phyloP scores from a whole-genome alignment of 805 yeast species.

The Wickerhamiella sergipiensis region DNA sequence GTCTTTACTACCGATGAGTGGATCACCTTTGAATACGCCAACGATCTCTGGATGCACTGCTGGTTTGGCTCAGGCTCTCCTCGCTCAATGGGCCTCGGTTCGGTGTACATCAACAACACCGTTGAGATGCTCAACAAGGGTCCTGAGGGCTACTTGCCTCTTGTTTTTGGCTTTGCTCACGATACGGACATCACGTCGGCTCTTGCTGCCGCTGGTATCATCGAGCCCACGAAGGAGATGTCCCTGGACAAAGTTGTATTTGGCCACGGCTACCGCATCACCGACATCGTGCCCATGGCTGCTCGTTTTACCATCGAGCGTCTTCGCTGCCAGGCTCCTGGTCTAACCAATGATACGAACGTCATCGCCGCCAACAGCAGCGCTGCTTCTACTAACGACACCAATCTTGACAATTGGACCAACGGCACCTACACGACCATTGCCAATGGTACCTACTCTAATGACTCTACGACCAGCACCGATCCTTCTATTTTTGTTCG shows the following conservation, averaged over 20 bases:
- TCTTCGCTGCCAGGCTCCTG: conserved; percentile 26
- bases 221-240: conserved; percentile 29
- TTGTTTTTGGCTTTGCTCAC: conserved; percentile 39
- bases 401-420: not conserved
- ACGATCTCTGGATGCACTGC: conserved; percentile 34
- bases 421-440: not conserved
- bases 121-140: conserved; percentile 31
- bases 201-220: conserved; percentile 36
- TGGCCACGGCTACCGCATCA: conserved; percentile 32
- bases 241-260: conserved; percentile 33
- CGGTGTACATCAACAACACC: conserved; percentile 36
- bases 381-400: not conserved
- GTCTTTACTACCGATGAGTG: conserved; percentile 40
- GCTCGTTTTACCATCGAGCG: conserved; percentile 40
- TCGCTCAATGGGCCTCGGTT: conserved; percentile 30
- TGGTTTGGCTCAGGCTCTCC: conserved; percentile 36
- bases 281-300: conserved; percentile 45
- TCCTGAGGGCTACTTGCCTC: conserved; percentile 21
- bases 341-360: conserved; percentile 9
- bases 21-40: conserved; percentile 29
- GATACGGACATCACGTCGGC: conserved; percentile 38
- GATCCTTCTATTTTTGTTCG: conserved; percentile 30
- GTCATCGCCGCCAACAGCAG: conserved; percentile 1
- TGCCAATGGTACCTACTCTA: not conserved
- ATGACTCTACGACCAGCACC: not conserved